phyloP scores from a whole-genome alignment of 2,329 filamentous ascomycete genomes.

The Cordyceps militaris region DNA sequence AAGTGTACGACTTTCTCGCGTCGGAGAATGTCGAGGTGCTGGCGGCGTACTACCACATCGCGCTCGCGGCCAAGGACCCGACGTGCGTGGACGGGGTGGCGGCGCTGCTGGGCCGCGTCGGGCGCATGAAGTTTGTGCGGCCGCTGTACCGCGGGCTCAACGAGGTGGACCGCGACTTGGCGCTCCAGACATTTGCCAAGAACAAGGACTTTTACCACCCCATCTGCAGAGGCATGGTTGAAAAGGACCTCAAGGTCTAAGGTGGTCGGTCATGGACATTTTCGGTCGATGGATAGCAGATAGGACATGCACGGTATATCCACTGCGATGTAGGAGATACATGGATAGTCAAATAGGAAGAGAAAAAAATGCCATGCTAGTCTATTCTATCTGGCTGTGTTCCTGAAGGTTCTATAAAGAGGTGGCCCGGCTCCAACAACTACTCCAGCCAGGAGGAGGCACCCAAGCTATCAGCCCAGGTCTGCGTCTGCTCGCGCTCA shows the following conservation, averaged over 20 bases:
- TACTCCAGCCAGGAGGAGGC: slow-evolving; percentile 36
- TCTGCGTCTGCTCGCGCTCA: slow-evolving; percentile 33
- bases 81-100: slow-evolving; percentile 64
- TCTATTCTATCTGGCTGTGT: not conserved
- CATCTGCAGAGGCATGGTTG: slow-evolving; percentile 78
- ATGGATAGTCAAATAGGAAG: not conserved
- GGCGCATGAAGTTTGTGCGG: slow-evolving; percentile 95
- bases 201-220: slow-evolving; percentile 93
- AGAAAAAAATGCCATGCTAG: not conserved
- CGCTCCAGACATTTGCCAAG: slow-evolving; percentile 75
- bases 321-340: not conserved
- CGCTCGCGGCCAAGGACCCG: slow-evolving; percentile 65
- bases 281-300: not conserved
- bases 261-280: too few relatives aligned
- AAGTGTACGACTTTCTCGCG: slow-evolving; percentile 63
- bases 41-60: slow-evolving; percentile 71
- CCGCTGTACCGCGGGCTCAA: slow-evolving; percentile 74
- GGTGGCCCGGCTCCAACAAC: not conserved
- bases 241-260: slow-evolving; percentile 65
- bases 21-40: slow-evolving; percentile 83
- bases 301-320: not conserved
- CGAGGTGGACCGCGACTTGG: slow-evolving; percentile 65
- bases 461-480: slow-evolving; percentile 41
- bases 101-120: slow-evolving; percentile 71
- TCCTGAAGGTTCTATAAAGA: not conserved